Base-by-base conservation (phyloP, 768 basidiomycete species). In the Aureoboletus auriporus region DNA sequence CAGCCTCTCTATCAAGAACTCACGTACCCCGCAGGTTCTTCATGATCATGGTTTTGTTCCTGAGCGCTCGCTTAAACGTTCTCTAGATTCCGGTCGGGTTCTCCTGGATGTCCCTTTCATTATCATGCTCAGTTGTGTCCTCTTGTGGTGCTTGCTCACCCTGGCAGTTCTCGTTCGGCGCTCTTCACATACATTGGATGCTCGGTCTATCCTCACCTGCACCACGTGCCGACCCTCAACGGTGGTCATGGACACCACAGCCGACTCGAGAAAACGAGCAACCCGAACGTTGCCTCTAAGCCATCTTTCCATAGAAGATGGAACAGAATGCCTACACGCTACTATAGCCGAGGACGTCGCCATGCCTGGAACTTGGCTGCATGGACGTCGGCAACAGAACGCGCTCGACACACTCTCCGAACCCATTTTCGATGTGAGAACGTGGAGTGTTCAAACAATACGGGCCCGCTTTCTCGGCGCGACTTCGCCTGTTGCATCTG, bases 311-410 rank as follows among this genome's bases (percentile, higher is more conserved):
- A 29, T 5, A 7, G 2, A 34, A 9, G 12, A 41, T 4, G 27
- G 5, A 30, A 30, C 10, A 11, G 37, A 6, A 4, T 0, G 14
- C 6, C 13, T 28, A 27, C 6, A 20, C n/a, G 0, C 14, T 5
- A n/a, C 35, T 27, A 16, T 12, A 5, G 8, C 9, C 2, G 35
- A 27, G 37, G 31, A 39, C 3, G 14, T 14, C 31, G 33, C 33
- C 14, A 48, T 51, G 34, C 38, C 51, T 16, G 47, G 51, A 0
- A 27, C 54, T 4, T 52, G 60, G 51, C 6, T 42, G n/a, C 5
- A n/a, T 1, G 47, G 34, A 30, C 29, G 17, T 39, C 38, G 2
- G 8, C 29, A 29, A 36, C 42, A 42, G 13, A 9, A 4, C 23
- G 5, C 13, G 5, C 8, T 40, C 4, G 42, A 31, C 8, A 17